Evolutionary conservation across 805 yeast genomes (phyloP).

Genomic region (Metschnikowia proteae): DNA sequence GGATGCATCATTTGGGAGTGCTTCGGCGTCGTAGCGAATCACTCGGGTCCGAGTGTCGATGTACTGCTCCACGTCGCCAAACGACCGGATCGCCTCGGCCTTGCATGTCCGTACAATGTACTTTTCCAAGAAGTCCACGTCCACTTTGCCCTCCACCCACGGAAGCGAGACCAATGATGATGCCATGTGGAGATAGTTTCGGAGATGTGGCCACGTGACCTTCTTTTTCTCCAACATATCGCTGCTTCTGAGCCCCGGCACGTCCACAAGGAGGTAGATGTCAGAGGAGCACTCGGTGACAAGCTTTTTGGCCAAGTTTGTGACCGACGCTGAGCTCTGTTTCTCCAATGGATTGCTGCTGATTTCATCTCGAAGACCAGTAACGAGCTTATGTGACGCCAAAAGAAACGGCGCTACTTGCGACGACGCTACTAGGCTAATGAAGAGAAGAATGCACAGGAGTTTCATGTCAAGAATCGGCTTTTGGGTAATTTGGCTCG

Average conservation of each 20-base stretch:
- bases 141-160: constrained; percentile 38
- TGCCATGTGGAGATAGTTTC: constrained; percentile 50
- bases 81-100: constrained; percentile 42
- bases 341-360: constrained; percentile 15
- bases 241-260: constrained; percentile 33
- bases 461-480: neutral
- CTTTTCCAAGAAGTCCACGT: constrained; percentile 41
- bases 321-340: constrained; percentile 25
- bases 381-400: constrained; percentile 40
- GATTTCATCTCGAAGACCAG: constrained; percentile 25
- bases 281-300: constrained; percentile 40
- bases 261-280: constrained; percentile 34
- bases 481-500: too few species aligned
- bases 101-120: constrained; percentile 48
- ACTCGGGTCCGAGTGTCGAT: constrained; percentile 62
- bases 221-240: constrained; percentile 31
- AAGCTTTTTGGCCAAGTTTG: constrained; percentile 33
- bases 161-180: constrained; percentile 63
- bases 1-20: constrained; percentile 31
- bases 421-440: constrained; percentile 6
- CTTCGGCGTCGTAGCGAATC: constrained; percentile 54
- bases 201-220: constrained; percentile 44
- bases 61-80: constrained; percentile 49
- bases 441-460: neutral
- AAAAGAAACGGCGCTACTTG: constrained; percentile 32